Evolutionary conservation across 2,329 filamentous ascomycete species (phyloP).

Genomic region (Corinectria fuckeliana): DNA sequence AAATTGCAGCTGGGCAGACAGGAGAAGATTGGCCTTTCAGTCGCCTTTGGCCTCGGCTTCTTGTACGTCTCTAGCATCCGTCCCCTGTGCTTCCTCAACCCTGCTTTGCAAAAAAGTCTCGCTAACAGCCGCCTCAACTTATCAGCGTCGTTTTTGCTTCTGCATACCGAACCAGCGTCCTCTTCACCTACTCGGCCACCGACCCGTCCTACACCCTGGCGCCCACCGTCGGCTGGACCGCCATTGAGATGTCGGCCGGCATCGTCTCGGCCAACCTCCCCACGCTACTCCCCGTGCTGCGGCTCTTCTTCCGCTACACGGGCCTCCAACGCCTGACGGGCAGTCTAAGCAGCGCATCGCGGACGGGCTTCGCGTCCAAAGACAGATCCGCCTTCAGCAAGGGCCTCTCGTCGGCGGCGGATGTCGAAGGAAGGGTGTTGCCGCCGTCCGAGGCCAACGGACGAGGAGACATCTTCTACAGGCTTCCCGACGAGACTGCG

Average conservation of each 20-base stretch:
- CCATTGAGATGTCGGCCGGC: constrained; percentile 56
- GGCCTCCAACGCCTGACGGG: constrained; percentile 35
- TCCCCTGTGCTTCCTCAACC: too few relatives aligned
- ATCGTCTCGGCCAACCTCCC: constrained; percentile 62
- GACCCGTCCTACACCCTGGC: constrained; percentile 57
- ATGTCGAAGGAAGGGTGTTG: background rate
- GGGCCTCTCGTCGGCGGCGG: constrained; percentile 20
- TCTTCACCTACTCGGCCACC: constrained; percentile 49
- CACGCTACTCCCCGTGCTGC: constrained; percentile 55
- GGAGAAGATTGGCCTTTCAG: constrained; percentile 52
- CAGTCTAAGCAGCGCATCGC: constrained; percentile 22
- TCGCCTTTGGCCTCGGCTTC: constrained; percentile 53
- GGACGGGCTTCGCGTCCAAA: constrained; percentile 35
- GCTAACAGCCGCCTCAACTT: constrained; percentile 2
- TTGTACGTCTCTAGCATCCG: constrained; percentile 45
- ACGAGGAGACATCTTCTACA: constrained; percentile 38
- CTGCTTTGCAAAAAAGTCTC: background rate
- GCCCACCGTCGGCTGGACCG: constrained; percentile 54
- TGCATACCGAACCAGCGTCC: constrained; percentile 54
- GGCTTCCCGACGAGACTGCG: constrained; percentile 42
- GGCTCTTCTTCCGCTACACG: constrained; percentile 49
- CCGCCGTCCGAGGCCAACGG: constrained; percentile 23
- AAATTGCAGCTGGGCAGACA: constrained; percentile 48
- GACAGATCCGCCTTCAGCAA: constrained; percentile 27
- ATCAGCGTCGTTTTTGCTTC: constrained; percentile 57